Base-by-base conservation (phyloP, 1,139 yeast genomes). In the Sugiyamaella castrensis region DNA sequence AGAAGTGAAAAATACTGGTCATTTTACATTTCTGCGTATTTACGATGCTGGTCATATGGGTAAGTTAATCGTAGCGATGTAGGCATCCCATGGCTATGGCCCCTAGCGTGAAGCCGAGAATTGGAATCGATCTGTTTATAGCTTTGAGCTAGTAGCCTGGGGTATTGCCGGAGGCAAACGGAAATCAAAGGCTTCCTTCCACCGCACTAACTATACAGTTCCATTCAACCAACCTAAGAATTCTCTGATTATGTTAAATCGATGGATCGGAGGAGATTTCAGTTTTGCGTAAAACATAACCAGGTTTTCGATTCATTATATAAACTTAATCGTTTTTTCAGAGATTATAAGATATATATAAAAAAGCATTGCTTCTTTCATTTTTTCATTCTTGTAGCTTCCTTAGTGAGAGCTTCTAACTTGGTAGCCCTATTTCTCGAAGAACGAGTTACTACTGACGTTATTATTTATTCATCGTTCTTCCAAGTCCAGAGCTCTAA, bases 161-260 rank as follows among this genome's bases (percentile, higher is more conserved):
- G n/a, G n/a, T n/a, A n/a, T n/a, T n/a, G n/a, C n/a, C n/a, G n/a
- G n/a, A n/a, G n/a, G n/a, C n/a, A n/a, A n/a, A n/a, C n/a, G n/a
- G n/a, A n/a, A n/a, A n/a, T n/a, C n/a, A n/a, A n/a, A n/a, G n/a
- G n/a, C n/a, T n/a, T n/a, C n/a, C n/a, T n/a, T n/a, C n/a, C n/a
- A n/a, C 24, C 24, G 5, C 8, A 29, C 42, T 38, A 38, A 38
- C 42, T 9, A 11, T 11, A 13, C 29, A 41, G 83, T 81, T 53
- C 95, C 96, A 24, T 82, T 71, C 60, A 87, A 88, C 66, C 92
- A 85, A 70, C 95, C 95, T 24, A 81, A 76, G 66, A 75, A 77
- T 59, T 71, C 94, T 9, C 74, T 84, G 57, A 87, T 80, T 49
- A 82, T 88, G 88, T 77, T 88, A 53, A 84, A 85, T 71, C 73